Conservation (phyloP, 2,329 filamentous ascomycete species). For the Neofusicoccum parvum region DNA sequence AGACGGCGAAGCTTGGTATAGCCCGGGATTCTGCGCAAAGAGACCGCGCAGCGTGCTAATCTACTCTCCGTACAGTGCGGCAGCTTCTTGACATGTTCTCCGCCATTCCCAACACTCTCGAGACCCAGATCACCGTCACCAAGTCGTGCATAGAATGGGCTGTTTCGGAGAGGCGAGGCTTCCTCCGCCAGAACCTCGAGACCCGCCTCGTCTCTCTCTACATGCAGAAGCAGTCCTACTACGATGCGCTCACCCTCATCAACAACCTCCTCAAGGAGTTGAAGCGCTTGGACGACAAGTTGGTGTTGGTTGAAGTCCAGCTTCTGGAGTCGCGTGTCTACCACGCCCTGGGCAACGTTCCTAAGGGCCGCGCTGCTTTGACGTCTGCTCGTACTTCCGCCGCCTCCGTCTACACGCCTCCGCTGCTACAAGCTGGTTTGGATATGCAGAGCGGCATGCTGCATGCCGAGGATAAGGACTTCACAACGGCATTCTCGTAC, state of each 20-base stretch:
- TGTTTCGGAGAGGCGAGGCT: conserved; percentile 87
- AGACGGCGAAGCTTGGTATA: conserved; percentile 96
- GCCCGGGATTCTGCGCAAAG: not conserved
- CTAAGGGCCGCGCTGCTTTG: conserved; percentile 91
- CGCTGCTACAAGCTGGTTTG: conserved; percentile 89
- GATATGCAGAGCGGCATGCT: conserved; percentile 99
- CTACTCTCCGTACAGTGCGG: conserved; percentile 64
- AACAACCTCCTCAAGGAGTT: conserved; percentile 94
- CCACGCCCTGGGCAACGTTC: conserved; percentile 93
- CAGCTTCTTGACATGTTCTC: conserved; percentile 95
- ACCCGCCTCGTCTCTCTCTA: conserved; percentile 90
- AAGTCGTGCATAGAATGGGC: conserved; percentile 99
- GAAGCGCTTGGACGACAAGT: conserved; percentile 97
- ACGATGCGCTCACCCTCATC: conserved; percentile 94
- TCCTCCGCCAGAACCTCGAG: conserved; percentile 97
- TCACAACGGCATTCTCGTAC: conserved; percentile 98
- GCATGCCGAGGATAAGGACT: conserved; percentile 97
- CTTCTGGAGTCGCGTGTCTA: conserved; percentile 96
- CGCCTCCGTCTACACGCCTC: conserved; percentile 95
- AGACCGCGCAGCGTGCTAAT: not conserved
- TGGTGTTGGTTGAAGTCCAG: conserved; percentile 96
- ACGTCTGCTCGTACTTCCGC: conserved; percentile 94
- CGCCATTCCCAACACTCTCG: conserved; percentile 89
- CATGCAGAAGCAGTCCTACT: conserved; percentile 97
- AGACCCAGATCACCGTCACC: conserved; percentile 91